These are phyloP conservation scores for Kewa caespitosa DNA, from an alignment of 179 eudicot genomes.

Conservation along the genomic window DNA sequence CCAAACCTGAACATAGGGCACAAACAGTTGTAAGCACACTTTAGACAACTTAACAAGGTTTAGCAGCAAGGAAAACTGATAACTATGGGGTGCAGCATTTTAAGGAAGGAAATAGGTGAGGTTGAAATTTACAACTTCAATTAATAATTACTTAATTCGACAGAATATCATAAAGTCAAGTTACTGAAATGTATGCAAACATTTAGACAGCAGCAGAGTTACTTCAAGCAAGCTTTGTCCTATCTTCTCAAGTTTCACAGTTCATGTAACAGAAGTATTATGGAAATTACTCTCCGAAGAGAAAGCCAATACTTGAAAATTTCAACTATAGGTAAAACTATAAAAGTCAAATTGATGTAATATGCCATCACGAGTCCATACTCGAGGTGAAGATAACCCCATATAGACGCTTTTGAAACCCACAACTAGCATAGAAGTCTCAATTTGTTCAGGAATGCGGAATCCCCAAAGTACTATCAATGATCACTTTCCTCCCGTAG, in stretches of 20 bases:
- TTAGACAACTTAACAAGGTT: neutral
- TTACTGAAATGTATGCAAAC: neutral
- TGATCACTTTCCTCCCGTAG: neutral
- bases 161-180: neutral
- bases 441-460: neutral
- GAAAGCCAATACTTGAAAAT: neutral
- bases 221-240: neutral
- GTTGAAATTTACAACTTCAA: neutral
- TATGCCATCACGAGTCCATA: neutral
- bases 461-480: neutral
- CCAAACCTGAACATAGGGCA: conserved; percentile 64
- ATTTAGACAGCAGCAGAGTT: neutral
- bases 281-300: too few relatives aligned
- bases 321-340: neutral
- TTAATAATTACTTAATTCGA: too few relatives aligned
- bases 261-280: neutral
- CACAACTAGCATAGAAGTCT: neutral
- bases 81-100: neutral
- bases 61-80: neutral
- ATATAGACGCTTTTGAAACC: neutral
- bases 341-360: neutral
- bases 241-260: neutral
- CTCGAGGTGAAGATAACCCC: neutral
- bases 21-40: neutral
- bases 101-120: neutral